These are phyloP conservation scores for Castanospermum australe DNA, from an alignment of 306 rosid species.

Conservation along the genomic window DNA sequence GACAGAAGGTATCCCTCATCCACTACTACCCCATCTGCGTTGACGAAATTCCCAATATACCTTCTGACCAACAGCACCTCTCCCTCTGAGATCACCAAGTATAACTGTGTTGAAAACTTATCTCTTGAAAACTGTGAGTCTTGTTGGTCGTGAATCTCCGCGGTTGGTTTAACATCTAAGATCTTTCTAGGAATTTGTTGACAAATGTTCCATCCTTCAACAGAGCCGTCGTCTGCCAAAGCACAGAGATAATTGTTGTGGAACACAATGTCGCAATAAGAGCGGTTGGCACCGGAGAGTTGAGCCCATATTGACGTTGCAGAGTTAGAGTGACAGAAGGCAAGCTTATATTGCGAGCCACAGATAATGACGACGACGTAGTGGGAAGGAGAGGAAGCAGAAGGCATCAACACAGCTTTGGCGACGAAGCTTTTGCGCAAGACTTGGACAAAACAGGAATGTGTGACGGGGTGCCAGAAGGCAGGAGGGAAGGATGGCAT, in stretches of 20 bases:
- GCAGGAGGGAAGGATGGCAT: neutral
- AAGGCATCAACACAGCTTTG: neutral
- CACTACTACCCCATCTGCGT: neutral
- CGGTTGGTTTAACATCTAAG: neutral
- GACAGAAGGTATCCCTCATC: neutral
- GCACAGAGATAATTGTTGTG: neutral
- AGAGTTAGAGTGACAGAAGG: neutral
- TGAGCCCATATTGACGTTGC: constrained; percentile 1
- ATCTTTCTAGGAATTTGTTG: neutral
- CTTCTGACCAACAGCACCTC: neutral
- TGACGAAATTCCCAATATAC: constrained; percentile 4
- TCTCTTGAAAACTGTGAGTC: neutral
- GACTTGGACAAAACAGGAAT: neutral
- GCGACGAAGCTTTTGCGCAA: neutral
- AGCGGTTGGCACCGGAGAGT: neutral
- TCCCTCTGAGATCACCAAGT: neutral
- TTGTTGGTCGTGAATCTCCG: neutral
- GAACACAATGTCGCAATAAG: constrained; percentile 21
- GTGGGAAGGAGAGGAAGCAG: neutral
- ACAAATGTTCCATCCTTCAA: constrained; percentile 12
- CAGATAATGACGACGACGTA: neutral
- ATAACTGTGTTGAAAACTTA: neutral
- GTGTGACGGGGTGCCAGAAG: neutral
- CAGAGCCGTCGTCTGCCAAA: neutral
- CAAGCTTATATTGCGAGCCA: neutral